Evolutionary conservation across 1,284 basidiomycete species (phyloP), one percentile per base, ranked within the genome.

Genomic region (Amylostereum areolatum): DNA sequence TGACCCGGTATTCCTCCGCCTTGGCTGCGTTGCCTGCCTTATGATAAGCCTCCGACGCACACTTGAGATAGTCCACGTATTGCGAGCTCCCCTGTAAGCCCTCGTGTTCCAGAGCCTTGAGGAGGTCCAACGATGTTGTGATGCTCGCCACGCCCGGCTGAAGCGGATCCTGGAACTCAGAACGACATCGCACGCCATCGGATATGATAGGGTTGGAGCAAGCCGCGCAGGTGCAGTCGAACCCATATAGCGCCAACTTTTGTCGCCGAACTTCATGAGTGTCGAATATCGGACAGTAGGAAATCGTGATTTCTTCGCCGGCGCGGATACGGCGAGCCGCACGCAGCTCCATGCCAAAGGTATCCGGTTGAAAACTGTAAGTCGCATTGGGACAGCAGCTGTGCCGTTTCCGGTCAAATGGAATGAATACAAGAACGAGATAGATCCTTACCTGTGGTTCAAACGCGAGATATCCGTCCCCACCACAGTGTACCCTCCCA

Each of bases 301-400:
- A 8, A 5, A 44, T 31, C 9, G 49, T 50, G 45, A 50, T 36
- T 32, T 50, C 49, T 41, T 50, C 49, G n/a, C 48, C 48, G 34
- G n/a, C 43, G 24, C 29, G 32, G 48, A 50, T 39, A 18, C 30
- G 31, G 10, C 48, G 43, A 27, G 29, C 24, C 10, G 48, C 43
- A 29, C 36, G 35, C 11, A 50, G 11, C 45, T 36, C 24, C 42
- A 50, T 25, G 6, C 43, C 32, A 27, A 50, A 46, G 7, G 43
- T 24, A 8, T 36, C 30, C 45, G 40, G 24, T 25, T 50, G 36
- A 32, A 50, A 50, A 12, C 46, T n/a, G 37, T 39, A n/a, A 39
- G 37, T 18, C 6, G 37, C 37, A 25, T n/a, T 39, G 5, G 37
- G 37, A 5, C 6, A 39, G 37, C 37, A 39, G 12, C 37, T 39